These are phyloP conservation scores for Aspergillus leporis DNA, from an alignment of 495 filamentous ascomycete species.

Conservation along the genomic window DNA sequence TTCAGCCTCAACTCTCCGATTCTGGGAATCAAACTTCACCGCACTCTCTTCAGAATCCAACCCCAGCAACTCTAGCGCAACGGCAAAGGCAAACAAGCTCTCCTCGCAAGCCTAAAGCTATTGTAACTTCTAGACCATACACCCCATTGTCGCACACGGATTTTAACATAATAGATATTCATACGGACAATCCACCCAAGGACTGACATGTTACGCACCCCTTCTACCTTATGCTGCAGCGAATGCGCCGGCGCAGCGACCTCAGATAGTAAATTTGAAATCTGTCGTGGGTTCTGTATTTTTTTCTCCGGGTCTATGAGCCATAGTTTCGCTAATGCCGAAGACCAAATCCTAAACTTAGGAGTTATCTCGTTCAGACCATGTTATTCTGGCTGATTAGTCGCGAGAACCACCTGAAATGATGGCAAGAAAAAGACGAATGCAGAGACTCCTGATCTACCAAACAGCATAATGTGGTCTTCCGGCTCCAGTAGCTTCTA, in stretches of 20 bases:
- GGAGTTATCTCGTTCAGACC: neutral
- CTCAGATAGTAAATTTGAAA: conserved; percentile 71
- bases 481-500: conserved; percentile 89
- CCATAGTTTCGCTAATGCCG: neutral
- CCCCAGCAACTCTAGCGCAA: conserved; percentile 64
- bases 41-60: conserved; percentile 52
- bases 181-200: conserved; percentile 64
- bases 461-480: conserved; percentile 96
- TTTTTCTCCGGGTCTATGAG: neutral
- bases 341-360: neutral
- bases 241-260: conserved; percentile 68
- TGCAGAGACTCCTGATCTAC: conserved; percentile 90
- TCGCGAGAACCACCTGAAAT: conserved; percentile 76
- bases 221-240: conserved; percentile 74
- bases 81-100: conserved; percentile 63
- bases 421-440: conserved; percentile 85
- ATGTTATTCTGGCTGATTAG: neutral
- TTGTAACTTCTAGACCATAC: conserved; percentile 59
- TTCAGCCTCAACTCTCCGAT: conserved; percentile 38
- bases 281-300: neutral
- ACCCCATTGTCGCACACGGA: conserved; percentile 42
- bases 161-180: conserved; percentile 45
- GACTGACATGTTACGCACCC: conserved; percentile 66
- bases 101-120: conserved; percentile 41
- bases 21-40: conserved; percentile 32